Conservation (phyloP, 345 rosid genomes). For the Atalantia buxifolia region DNA sequence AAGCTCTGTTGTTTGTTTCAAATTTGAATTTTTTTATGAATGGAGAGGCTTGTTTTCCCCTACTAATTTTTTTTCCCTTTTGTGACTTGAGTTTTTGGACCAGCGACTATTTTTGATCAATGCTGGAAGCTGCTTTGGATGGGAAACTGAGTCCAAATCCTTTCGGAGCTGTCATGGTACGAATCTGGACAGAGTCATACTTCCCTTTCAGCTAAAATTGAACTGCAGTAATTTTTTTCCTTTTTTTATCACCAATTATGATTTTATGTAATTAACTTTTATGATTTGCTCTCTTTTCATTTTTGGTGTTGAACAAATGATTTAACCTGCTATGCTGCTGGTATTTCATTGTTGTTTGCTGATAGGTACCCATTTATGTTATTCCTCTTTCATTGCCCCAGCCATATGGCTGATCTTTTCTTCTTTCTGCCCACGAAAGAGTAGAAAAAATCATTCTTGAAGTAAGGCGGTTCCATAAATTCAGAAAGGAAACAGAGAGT, state of each 20-base stretch:
- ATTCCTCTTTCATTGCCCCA: not conserved
- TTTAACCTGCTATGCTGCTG: not conserved
- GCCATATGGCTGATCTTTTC: not conserved
- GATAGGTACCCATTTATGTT: not conserved
- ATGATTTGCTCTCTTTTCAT: not conserved
- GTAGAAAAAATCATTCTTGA: slow-evolving; percentile 66
- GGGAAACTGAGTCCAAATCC: slow-evolving; percentile 59
- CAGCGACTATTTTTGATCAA: slow-evolving; percentile 69
- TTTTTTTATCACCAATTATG: not conserved
- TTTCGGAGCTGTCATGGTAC: slow-evolving; percentile 94
- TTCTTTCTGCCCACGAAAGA: slow-evolving; percentile 33
- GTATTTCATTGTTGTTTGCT: not conserved
- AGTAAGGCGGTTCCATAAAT: slow-evolving; percentile 78
- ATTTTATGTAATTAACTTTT: not conserved
- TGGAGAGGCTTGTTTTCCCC: not conserved
- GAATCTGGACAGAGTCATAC: slow-evolving; percentile 29
- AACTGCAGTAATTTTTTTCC: not conserved
- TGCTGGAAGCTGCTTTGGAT: slow-evolving; percentile 58
- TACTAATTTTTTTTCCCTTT: not conserved
- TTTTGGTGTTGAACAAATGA: not conserved
- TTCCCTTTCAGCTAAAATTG: not conserved
- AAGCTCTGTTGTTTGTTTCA: not conserved
- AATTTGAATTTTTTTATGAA: not conserved
- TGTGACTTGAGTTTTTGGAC: slow-evolving; percentile 23
- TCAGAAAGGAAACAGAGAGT: slow-evolving; percentile 65